Percentiles rank a stretch among this genome's conserved stretches.
These are phyloP conservation scores for Daldinia concentrica DNA, from an alignment of 495 filamentous ascomycete genomes.

Conservation along the genomic window DNA sequence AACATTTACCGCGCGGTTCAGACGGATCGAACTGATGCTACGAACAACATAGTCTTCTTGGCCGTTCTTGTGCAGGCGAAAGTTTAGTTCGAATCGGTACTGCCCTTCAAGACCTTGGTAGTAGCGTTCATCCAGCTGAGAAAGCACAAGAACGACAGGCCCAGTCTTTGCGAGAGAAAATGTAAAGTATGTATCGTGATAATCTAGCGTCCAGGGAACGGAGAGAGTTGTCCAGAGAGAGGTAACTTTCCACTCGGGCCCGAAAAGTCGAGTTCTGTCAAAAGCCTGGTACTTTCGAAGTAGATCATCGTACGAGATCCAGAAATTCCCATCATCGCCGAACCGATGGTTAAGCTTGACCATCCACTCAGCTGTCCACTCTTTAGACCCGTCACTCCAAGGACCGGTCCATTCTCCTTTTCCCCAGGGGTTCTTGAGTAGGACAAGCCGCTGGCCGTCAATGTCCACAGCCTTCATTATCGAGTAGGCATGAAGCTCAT, in stretches of 20 bases:
- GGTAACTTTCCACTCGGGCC: constrained; percentile 80
- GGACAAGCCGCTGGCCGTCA: constrained; percentile 75
- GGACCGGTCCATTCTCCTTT: constrained; percentile 81
- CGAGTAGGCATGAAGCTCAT: constrained; percentile 87
- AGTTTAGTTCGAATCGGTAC: constrained; percentile 79
- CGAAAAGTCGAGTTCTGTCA: constrained; percentile 89
- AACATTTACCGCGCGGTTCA: constrained; percentile 80
- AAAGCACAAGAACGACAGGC: constrained; percentile 80
- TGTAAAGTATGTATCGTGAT: constrained; percentile 82
- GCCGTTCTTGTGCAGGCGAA: constrained; percentile 82
- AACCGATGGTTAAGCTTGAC: constrained; percentile 80
- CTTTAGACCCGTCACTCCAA: constrained; percentile 89
- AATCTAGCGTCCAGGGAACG: constrained; percentile 87
- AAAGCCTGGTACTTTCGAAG: constrained; percentile 84
- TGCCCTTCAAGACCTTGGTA: constrained; percentile 85
- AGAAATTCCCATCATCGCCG: constrained; percentile 83
- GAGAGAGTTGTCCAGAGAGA: constrained; percentile 86
- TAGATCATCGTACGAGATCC: constrained; percentile 80
- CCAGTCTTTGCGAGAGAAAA: constrained; percentile 72
- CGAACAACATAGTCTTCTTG: constrained; percentile 88
- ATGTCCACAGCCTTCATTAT: constrained; percentile 84
- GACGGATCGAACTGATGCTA: constrained; percentile 72
- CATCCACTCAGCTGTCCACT: constrained; percentile 94
- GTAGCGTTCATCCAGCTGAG: constrained; percentile 86
- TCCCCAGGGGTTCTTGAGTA: constrained; percentile 91